Conservation (phyloP, 139 green algal species). For the Eudorina sp. region DNA sequence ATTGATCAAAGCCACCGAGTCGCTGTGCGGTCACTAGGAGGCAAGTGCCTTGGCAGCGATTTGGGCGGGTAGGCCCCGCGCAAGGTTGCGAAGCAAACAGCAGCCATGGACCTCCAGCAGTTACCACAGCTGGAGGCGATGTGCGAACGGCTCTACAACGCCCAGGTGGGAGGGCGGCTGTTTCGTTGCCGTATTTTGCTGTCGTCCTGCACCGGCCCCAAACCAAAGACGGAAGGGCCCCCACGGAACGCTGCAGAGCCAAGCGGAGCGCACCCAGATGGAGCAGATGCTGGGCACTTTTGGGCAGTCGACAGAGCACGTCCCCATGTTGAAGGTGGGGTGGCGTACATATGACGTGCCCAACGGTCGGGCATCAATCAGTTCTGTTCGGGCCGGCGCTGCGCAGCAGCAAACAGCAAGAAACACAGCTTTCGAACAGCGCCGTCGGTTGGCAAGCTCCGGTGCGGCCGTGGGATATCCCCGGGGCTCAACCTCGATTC, state of each 20-base stretch:
- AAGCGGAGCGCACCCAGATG: slow-evolving; percentile 84
- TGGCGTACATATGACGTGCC: not conserved
- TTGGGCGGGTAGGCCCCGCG: slow-evolving; percentile 20
- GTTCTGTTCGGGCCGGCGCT: too few relatives aligned
- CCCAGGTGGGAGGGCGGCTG: slow-evolving; percentile 69
- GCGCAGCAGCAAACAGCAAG: too few relatives aligned
- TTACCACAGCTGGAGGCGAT: slow-evolving; percentile 92
- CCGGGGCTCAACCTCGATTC: too few relatives aligned
- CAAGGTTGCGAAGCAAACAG: not conserved
- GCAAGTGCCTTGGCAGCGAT: not conserved
- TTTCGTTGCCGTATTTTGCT: not conserved
- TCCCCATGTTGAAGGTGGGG: slow-evolving; percentile 88
- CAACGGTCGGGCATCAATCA: too few relatives aligned
- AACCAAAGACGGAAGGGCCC: not conserved
- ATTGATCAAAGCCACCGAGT: not conserved
- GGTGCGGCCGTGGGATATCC: too few relatives aligned
- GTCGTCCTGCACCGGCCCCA: not conserved
- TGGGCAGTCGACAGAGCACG: slow-evolving; percentile 89
- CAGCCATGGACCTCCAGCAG: slow-evolving; percentile 69
- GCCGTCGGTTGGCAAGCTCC: too few relatives aligned
- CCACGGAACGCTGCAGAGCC: slow-evolving; percentile 67
- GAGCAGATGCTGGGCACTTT: slow-evolving; percentile 91
- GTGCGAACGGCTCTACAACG: slow-evolving; percentile 90
- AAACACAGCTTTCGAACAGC: too few relatives aligned
- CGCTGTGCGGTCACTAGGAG: not conserved